Percentiles rank a stretch among this genome's conserved stretches.
These are phyloP conservation scores for Rhododendron williamsianum DNA, from an alignment of 148 eudicot genomes.

Conservation along the genomic window DNA sequence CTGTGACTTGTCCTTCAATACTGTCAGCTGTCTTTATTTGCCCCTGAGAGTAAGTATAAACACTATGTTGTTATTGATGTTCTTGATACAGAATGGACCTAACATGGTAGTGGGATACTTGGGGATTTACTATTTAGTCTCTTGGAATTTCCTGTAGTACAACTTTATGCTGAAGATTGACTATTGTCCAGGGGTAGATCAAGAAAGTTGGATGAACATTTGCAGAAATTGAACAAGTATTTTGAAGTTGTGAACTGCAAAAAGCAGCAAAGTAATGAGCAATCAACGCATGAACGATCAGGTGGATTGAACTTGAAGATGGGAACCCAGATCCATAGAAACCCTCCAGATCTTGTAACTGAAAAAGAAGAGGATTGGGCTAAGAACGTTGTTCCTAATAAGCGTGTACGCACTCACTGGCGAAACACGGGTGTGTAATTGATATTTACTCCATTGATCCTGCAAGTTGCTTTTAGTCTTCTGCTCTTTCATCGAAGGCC, in stretches of 20 bases:
- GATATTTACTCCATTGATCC: background rate
- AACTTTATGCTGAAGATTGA: background rate
- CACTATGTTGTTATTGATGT: background rate
- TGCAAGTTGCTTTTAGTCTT: background rate
- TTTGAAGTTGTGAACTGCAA: constrained; percentile 24
- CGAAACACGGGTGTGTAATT: constrained; percentile 34
- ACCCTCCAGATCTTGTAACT: constrained; percentile 28
- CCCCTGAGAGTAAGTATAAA: background rate
- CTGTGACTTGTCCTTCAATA: background rate
- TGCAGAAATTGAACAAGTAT: constrained; percentile 34
- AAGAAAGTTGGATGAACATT: constrained; percentile 33
- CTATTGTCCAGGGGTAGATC: constrained; percentile 35
- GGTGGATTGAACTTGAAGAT: constrained; percentile 36
- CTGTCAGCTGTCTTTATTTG: background rate
- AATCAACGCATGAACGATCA: constrained; percentile 29
- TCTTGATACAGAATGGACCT: background rate
- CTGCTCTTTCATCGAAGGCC: background rate
- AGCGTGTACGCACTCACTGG: constrained; percentile 43
- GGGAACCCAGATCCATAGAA: constrained; percentile 32
- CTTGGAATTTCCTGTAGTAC: background rate
- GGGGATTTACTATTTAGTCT: background rate
- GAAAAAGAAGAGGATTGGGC: constrained; percentile 35
- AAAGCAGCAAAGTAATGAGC: constrained; percentile 41
- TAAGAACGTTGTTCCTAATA: constrained; percentile 21
- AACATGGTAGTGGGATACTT: background rate